A percentile compares a stretch with the other conserved stretches of the same genome.
phyloP scores from a whole-genome alignment of 108 stramenopile species.

The Nitzschia palea region DNA sequence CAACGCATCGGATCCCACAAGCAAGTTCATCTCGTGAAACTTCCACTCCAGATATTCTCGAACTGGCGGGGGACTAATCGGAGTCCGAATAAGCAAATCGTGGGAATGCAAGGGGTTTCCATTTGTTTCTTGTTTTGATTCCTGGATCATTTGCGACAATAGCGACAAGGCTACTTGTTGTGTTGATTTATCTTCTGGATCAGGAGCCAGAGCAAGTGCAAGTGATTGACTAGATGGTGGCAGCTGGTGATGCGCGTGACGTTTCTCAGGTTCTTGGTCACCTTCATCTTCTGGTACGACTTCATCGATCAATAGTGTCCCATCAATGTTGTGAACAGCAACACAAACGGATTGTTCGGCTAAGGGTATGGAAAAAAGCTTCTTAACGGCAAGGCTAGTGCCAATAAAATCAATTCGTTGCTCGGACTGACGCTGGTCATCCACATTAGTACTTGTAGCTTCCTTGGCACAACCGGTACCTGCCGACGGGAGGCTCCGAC shows the following conservation, averaged over 20 bases:
- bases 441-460: too few species aligned
- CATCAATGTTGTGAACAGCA: constrained; percentile 77
- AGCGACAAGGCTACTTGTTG: constrained; percentile 13
- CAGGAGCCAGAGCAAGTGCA: constrained; percentile 15
- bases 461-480: too few species aligned
- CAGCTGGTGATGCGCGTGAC: neutral
- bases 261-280: neutral
- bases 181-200: neutral
- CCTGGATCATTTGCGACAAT: constrained; percentile 11
- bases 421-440: too few species aligned
- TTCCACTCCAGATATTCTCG: constrained; percentile 74
- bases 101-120: too few species aligned
- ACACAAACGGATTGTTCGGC: constrained; percentile 43
- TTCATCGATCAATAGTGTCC: constrained; percentile 71
- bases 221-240: constrained; percentile 17
- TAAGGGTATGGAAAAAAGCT: constrained; percentile 70
- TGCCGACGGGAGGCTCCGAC: too few species aligned
- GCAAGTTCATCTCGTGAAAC: constrained; percentile 71
- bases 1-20: constrained; percentile 76
- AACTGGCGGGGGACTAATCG: constrained; percentile 39
- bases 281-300: constrained; percentile 20
- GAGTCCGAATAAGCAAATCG: too few species aligned
- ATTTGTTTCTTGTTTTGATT: too few species aligned
- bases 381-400: constrained; percentile 62
- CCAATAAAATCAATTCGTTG: constrained; percentile 89